These are phyloP conservation scores for Oryza rufipogon DNA, from an alignment of 176 grass and related monocot genomes.

Conservation along the genomic window DNA sequence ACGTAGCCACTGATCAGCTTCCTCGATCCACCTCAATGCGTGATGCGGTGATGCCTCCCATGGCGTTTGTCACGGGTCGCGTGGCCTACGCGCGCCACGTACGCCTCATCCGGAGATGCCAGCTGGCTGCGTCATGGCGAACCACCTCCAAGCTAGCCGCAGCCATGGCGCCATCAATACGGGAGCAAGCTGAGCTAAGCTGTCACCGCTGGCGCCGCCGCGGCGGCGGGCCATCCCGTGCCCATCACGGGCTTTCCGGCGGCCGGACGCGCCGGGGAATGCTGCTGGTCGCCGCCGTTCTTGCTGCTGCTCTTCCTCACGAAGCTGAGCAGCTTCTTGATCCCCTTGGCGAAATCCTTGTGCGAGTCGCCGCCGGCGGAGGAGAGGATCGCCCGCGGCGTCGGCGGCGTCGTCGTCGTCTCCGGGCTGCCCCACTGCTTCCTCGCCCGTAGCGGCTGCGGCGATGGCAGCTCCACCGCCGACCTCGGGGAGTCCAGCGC, in stretches of 20 bases:
- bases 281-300: neutral
- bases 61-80: slow-evolving; percentile 14
- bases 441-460: slow-evolving; percentile 20
- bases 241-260: slow-evolving; percentile 52
- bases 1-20: neutral
- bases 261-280: slow-evolving; percentile 7
- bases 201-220: neutral
- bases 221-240: slow-evolving; percentile 29
- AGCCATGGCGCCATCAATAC: slow-evolving; percentile 45
- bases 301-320: slow-evolving; percentile 43
- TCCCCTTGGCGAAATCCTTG: slow-evolving; percentile 54
- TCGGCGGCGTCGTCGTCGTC: slow-evolving; percentile 1
- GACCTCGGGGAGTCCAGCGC: slow-evolving; percentile 1
- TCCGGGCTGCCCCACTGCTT: slow-evolving; percentile 55
- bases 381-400: slow-evolving; percentile 24
- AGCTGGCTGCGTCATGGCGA: slow-evolving; percentile 51
- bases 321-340: slow-evolving; percentile 62
- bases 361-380: slow-evolving; percentile 31
- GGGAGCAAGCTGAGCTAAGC: slow-evolving; percentile 22
- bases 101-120: slow-evolving; percentile 49
- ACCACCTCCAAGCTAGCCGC: slow-evolving; percentile 38
- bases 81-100: neutral
- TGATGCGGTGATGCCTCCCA: neutral
- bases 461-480: neutral
- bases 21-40: neutral